These are phyloP conservation scores for Trichoderma polysporum DNA, from an alignment of 2,329 filamentous ascomycete species.

Conservation along the genomic window DNA sequence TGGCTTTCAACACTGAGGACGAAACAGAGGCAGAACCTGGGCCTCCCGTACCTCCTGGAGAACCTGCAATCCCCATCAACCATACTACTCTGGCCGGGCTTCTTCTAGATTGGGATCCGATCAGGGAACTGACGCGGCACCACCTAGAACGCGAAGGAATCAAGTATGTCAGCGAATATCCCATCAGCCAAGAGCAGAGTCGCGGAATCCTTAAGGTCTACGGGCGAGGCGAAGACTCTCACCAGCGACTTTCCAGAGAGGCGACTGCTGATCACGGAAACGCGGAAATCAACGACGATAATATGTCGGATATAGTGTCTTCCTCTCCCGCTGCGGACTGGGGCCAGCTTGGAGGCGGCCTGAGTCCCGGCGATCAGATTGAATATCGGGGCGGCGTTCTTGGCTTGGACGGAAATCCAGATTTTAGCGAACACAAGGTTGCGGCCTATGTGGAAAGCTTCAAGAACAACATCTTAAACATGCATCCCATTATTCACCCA, in stretches of 20 bases:
- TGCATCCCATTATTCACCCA: constrained; percentile 63
- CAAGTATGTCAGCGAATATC: constrained; percentile 65
- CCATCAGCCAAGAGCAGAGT: constrained; percentile 71
- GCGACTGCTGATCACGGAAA: constrained; percentile 37
- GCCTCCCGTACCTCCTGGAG: constrained; percentile 54
- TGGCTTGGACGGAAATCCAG: constrained; percentile 50
- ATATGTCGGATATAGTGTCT: constrained; percentile 51
- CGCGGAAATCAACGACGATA: constrained; percentile 46
- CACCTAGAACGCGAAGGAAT: constrained; percentile 51
- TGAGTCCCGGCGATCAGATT: constrained; percentile 45
- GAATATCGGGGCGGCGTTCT: constrained; percentile 41
- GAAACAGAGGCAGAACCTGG: constrained; percentile 53
- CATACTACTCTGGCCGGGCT: constrained; percentile 90
- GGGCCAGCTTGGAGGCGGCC: constrained; percentile 54
- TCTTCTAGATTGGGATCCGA: constrained; percentile 70
- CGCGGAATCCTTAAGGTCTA: constrained; percentile 74
- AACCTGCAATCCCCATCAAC: constrained; percentile 74
- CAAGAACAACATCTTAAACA: constrained; percentile 61
- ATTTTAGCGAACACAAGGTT: constrained; percentile 53
- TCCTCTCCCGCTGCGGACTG: constrained; percentile 57
- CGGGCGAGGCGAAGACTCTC: constrained; percentile 71
- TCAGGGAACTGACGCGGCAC: constrained; percentile 60
- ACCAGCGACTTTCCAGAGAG: constrained; percentile 39
- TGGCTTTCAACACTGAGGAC: constrained; percentile 43
- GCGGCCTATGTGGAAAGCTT: constrained; percentile 57